Percentiles rank a stretch among this genome's conserved stretches.
Conservation (phyloP, 306 rosid species). For the Prunus salicina region DNA sequence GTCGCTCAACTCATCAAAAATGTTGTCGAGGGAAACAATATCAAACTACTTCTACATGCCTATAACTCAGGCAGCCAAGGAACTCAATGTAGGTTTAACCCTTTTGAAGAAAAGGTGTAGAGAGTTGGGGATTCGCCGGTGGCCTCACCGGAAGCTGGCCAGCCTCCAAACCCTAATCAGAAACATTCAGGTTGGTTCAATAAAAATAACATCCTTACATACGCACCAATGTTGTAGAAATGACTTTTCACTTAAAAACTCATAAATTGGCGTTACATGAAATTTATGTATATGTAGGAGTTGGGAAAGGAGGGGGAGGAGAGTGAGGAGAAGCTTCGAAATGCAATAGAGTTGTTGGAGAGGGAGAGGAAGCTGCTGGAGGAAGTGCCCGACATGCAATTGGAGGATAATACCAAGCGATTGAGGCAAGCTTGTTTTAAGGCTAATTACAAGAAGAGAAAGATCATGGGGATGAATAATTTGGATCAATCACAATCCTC, state of each 20-base stretch:
- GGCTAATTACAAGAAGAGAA: conserved; percentile 86
- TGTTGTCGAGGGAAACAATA: conserved; percentile 43
- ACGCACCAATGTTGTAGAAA: not conserved
- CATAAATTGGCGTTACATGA: not conserved
- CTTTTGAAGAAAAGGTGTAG: conserved; percentile 79
- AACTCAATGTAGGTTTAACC: conserved; percentile 76
- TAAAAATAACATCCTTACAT: not conserved
- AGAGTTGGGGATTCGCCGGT: conserved; percentile 75
- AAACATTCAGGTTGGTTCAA: conserved; percentile 48
- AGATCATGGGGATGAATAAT: conserved; percentile 23
- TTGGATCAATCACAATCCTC: not conserved
- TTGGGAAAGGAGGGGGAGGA: conserved; percentile 38
- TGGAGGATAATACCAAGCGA: conserved; percentile 58
- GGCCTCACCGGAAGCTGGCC: conserved; percentile 89
- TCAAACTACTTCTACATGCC: conserved; percentile 81
- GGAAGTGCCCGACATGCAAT: conserved; percentile 67
- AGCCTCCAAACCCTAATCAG: conserved; percentile 76
- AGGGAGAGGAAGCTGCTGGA: conserved; percentile 71
- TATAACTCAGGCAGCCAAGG: conserved; percentile 68
- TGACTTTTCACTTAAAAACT: not conserved
- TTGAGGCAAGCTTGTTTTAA: conserved; percentile 90
- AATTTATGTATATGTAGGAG: conserved; percentile 34
- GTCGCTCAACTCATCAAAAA: conserved; percentile 17
- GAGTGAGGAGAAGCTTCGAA: conserved; percentile 42
- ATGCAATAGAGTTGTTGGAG: conserved; percentile 55